phyloP scores from a whole-genome alignment of 768 basidiomycete genomes.

The Mycena metata region DNA sequence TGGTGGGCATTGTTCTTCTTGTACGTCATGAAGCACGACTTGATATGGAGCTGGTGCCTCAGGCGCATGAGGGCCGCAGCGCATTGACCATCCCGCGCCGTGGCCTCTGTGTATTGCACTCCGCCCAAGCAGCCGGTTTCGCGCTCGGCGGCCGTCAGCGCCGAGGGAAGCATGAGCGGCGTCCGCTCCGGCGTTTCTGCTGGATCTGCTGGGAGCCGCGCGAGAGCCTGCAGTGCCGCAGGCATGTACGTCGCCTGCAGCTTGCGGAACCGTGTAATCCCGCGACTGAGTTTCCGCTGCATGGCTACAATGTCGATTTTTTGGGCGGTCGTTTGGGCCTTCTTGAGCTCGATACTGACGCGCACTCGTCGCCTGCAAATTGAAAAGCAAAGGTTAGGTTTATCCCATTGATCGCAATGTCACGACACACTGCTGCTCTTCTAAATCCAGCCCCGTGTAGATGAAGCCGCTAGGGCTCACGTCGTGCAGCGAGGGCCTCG shows the following conservation, averaged over 20 bases:
- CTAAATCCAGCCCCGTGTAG: background rate
- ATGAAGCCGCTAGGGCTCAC: conserved; percentile 15
- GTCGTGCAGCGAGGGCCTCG: conserved; percentile 3
- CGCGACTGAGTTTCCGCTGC: conserved; percentile 1
- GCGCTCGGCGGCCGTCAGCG: too few species aligned
- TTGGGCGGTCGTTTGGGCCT: background rate
- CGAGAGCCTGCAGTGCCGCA: background rate
- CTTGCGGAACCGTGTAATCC: conserved; percentile 3
- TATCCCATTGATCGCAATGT: background rate
- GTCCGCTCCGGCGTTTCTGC: background rate
- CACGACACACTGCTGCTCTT: conserved; percentile 20
- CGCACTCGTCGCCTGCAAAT: background rate
- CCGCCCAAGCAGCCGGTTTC: background rate
- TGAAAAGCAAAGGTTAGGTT: background rate
- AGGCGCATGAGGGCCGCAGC: conserved; percentile 14
- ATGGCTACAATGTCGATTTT: background rate
- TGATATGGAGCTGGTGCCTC: conserved; percentile 27
- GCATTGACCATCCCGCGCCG: conserved; percentile 26
- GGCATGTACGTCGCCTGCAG: conserved; percentile 23
- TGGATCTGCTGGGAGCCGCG: background rate
- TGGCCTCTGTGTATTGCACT: background rate
- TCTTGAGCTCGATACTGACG: conserved; percentile 23
- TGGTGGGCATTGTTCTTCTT: conserved; percentile 17
- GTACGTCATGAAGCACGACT: conserved; percentile 5
- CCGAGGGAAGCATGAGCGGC: background rate